Percentiles rank a stretch among this genome's conserved stretches.
Evolutionary conservation across 2,329 filamentous ascomycete genomes (phyloP).

Genomic region (Fusarium pseudocircinatum): DNA sequence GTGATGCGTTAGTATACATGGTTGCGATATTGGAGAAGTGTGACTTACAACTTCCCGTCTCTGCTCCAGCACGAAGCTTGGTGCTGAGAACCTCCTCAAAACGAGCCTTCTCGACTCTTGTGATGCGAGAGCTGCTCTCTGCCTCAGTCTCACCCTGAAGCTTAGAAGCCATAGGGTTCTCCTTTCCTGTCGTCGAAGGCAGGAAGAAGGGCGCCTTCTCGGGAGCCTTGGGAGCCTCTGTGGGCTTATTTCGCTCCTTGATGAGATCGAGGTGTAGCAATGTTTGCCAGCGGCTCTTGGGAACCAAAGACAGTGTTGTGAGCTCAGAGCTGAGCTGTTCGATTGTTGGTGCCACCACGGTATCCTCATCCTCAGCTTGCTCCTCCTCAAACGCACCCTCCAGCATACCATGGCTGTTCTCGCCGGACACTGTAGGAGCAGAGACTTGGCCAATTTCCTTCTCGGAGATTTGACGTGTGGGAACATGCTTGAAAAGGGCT

Average conservation of each 20-base stretch:
- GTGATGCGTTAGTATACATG: conserved; percentile 35
- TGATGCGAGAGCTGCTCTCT: conserved; percentile 71
- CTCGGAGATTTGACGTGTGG: conserved; percentile 85
- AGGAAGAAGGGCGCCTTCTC: conserved; percentile 98
- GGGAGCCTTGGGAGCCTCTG: conserved; percentile 87
- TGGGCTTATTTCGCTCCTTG: conserved; percentile 92
- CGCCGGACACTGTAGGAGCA: conserved; percentile 81
- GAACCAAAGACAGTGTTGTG: conserved; percentile 88
- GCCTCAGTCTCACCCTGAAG: conserved; percentile 49
- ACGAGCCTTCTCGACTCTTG: conserved; percentile 69
- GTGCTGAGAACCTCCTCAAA: conserved; percentile 68
- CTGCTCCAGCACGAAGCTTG: conserved; percentile 63
- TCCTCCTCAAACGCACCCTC: conserved; percentile 77
- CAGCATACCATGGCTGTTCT: conserved; percentile 78
- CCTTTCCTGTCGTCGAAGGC: conserved; percentile 68
- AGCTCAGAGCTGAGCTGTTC: conserved; percentile 86
- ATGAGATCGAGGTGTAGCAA: conserved; percentile 92
- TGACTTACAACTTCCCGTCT: conserved; percentile 68
- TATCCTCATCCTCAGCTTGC: conserved; percentile 62
- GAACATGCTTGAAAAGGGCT: conserved; percentile 87
- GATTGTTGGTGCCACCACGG: conserved; percentile 64
- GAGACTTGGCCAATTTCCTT: conserved; percentile 72
- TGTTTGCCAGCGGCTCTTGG: conserved; percentile 93
- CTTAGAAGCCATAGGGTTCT: conserved; percentile 52
- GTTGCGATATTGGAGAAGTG: neutral